Percentiles rank a stretch among this genome's conserved stretches.
phyloP scores from a whole-genome alignment of 129 eudicot species.

The Escallonia rubra region DNA sequence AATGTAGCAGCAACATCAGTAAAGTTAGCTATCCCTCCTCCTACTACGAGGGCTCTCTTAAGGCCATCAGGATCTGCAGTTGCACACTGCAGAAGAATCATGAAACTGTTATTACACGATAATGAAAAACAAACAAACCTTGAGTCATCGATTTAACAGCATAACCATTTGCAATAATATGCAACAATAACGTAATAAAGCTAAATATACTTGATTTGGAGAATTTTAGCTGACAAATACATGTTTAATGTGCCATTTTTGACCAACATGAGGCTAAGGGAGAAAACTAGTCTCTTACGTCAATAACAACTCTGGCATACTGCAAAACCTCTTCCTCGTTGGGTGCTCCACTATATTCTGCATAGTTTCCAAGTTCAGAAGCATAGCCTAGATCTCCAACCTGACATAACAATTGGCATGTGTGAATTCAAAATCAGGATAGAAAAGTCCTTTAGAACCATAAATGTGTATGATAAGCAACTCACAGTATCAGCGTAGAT shows the following conservation, averaged over 20 bases:
- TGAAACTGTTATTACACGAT: neutral
- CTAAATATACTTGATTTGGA: neutral
- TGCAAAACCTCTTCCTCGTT: constrained; percentile 99
- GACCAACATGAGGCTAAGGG: neutral
- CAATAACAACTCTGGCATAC: constrained; percentile 97
- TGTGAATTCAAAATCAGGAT: neutral
- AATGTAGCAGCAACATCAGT: constrained; percentile 99
- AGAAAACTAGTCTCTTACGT: constrained; percentile 44
- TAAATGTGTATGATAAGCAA: constrained; percentile 6
- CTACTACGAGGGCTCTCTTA: constrained; percentile 83
- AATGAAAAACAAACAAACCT: neutral
- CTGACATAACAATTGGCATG: constrained; percentile 23
- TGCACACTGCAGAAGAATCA: constrained; percentile 66
- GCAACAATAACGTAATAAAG: neutral
- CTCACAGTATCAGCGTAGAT: constrained; percentile 97
- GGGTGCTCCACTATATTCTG: constrained; percentile 99
- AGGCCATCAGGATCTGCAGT: constrained; percentile 96
- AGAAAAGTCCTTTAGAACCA: neutral
- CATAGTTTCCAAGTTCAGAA: constrained; percentile 96
- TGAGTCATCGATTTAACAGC: neutral
- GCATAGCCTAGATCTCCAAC: constrained; percentile 99
- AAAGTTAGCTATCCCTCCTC: constrained; percentile 99
- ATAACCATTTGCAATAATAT: neutral
- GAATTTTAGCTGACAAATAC: neutral
- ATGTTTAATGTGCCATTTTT: neutral